Evolutionary conservation across 352 stramenopile genomes (phyloP).

Genomic region (Thalassiosira pacifica): DNA sequence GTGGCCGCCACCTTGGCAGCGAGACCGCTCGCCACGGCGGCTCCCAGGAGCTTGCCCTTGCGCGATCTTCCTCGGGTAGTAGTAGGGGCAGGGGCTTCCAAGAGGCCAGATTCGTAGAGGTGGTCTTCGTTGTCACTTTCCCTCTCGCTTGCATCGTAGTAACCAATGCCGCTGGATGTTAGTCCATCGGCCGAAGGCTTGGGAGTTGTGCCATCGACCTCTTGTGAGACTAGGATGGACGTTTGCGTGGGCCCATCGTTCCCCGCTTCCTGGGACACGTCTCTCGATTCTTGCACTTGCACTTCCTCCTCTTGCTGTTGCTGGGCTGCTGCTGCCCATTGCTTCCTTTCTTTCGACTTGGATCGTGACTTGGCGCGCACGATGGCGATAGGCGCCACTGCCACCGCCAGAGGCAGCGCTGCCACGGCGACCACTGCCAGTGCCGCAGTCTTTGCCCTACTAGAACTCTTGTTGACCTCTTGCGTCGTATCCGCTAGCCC

Average conservation of each 20-base stretch:
- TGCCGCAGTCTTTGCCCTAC: slow-evolving; percentile 3
- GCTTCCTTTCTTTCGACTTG: slow-evolving; percentile 36
- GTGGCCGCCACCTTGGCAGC: slow-evolving; percentile 20
- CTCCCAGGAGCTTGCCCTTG: slow-evolving; percentile 40
- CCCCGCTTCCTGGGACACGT: background rate
- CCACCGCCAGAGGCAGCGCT: background rate
- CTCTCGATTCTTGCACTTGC: slow-evolving; percentile 34
- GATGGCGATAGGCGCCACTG: slow-evolving; percentile 20
- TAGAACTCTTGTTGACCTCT: background rate
- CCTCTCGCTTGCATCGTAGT: slow-evolving; percentile 72
- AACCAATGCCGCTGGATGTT: slow-evolving; percentile 71
- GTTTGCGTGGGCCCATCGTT: background rate
- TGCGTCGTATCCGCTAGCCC: background rate
- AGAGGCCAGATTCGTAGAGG: slow-evolving; percentile 9
- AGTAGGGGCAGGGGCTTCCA: background rate
- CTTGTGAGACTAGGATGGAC: slow-evolving; percentile 11
- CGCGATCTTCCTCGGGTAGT: slow-evolving; percentile 16
- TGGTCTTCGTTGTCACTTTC: slow-evolving; percentile 20
- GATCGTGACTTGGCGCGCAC: slow-evolving; percentile 44
- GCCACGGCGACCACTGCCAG: background rate
- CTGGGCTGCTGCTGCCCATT: slow-evolving; percentile 7
- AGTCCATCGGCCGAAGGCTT: slow-evolving; percentile 38
- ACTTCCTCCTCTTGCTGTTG: background rate
- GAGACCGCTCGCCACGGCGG: slow-evolving; percentile 17
- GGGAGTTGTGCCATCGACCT: slow-evolving; percentile 5